These are phyloP conservation scores for Aspergillus sp. DNA, from an alignment of 2,329 filamentous ascomycete species.

Conservation along the genomic window DNA sequence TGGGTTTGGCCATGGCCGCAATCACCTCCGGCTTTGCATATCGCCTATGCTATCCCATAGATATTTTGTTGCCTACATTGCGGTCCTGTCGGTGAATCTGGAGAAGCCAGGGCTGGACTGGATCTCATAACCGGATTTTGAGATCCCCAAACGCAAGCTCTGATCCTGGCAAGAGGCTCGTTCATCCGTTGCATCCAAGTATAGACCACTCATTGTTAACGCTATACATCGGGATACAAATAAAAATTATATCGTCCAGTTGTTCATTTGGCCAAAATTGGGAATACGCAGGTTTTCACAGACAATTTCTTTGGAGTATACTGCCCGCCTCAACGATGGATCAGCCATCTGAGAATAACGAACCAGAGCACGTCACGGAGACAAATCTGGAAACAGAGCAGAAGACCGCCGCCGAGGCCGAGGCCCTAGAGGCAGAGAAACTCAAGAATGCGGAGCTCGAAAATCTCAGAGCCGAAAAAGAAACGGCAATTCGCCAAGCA, in stretches of 20 bases:
- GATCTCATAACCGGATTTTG: not conserved
- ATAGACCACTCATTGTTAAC: not conserved
- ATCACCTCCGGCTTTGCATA: slow-evolving; percentile 4
- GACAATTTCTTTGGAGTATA: not conserved
- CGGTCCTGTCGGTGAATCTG: not conserved
- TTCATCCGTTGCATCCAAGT: not conserved
- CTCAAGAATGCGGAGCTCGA: slow-evolving; percentile 7
- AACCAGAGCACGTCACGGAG: not conserved
- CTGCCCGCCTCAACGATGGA: slow-evolving; percentile 3
- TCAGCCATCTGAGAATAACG: not conserved
- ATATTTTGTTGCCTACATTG: not conserved
- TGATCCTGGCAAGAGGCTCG: slow-evolving; percentile 8
- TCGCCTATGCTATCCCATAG: not conserved
- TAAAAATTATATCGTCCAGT: not conserved
- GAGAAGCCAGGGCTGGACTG: not conserved
- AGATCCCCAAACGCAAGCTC: not conserved
- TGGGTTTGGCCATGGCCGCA: not conserved
- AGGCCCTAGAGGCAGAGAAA: slow-evolving; percentile 4
- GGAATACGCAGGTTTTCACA: too few species aligned
- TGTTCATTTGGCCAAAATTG: not conserved
- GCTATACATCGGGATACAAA: not conserved
- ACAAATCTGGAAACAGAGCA: not conserved
- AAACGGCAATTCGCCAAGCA: slow-evolving; percentile 57
- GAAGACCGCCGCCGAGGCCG: not conserved
- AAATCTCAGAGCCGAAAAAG: slow-evolving; percentile 38